These are phyloP conservation scores for Lophium mytilinum DNA, from an alignment of 495 filamentous ascomycete genomes.

Conservation along the genomic window DNA sequence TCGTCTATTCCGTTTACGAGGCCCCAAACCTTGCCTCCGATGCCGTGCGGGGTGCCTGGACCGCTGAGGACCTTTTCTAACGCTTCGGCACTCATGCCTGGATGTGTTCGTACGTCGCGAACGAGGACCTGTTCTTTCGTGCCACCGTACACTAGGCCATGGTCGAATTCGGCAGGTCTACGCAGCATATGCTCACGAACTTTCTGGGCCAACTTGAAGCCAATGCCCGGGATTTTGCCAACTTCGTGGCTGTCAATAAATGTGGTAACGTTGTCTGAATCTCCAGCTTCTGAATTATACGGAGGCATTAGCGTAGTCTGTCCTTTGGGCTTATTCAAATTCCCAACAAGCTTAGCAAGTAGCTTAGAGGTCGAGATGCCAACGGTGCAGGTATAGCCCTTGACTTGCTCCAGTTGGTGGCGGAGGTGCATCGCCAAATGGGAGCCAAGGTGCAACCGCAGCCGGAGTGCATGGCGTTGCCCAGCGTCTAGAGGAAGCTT, in stretches of 20 bases:
- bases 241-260: conserved; percentile 76
- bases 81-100: conserved; percentile 49
- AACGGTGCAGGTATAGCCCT: conserved; percentile 78
- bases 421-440: conserved; percentile 71
- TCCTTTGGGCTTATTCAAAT: conserved; percentile 72
- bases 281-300: conserved; percentile 30
- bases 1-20: conserved; percentile 57
- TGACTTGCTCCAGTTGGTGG: conserved; percentile 60
- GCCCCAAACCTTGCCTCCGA: conserved; percentile 55
- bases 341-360: conserved; percentile 76
- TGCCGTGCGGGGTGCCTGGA: conserved; percentile 57
- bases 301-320: conserved; percentile 76
- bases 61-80: conserved; percentile 60
- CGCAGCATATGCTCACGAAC: conserved; percentile 55
- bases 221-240: conserved; percentile 78
- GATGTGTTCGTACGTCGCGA: conserved; percentile 52
- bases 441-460: conserved; percentile 35
- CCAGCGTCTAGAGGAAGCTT: background rate
- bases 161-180: conserved; percentile 34
- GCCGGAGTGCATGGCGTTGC: conserved; percentile 17
- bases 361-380: conserved; percentile 82
- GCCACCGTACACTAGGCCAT: conserved; percentile 37
- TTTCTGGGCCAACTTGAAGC: conserved; percentile 64
- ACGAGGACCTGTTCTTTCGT: conserved; percentile 55
- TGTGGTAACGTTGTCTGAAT: conserved; percentile 41